phyloP scores from a whole-genome alignment of 805 yeast species.

The Zygosaccharomyces bisporus region DNA sequence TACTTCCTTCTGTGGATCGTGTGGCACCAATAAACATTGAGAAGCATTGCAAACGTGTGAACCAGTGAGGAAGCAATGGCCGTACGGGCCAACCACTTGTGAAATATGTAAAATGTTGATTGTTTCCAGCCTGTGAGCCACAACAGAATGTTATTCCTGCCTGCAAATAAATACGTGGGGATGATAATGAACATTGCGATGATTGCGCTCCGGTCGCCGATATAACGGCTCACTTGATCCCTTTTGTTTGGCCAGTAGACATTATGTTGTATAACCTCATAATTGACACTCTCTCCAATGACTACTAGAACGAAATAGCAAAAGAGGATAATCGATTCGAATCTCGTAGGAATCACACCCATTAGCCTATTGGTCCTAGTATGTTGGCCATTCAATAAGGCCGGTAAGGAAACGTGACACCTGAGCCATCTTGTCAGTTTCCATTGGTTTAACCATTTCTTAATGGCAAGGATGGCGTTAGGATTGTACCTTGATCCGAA shows the following conservation, averaged over 20 bases:
- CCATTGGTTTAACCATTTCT: slow-evolving; percentile 23
- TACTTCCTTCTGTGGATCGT: slow-evolving; percentile 36
- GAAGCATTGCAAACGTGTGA: background rate
- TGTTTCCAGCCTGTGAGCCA: slow-evolving; percentile 13
- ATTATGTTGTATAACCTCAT: slow-evolving; percentile 9
- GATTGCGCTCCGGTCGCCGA: slow-evolving; percentile 53
- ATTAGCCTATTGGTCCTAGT: slow-evolving; percentile 4
- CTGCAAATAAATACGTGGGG: slow-evolving; percentile 8
- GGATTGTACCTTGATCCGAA: slow-evolving; percentile 43
- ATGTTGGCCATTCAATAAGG: slow-evolving; percentile 10
- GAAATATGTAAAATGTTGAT: slow-evolving; percentile 8
- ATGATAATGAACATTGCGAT: slow-evolving; percentile 36
- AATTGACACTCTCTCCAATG: slow-evolving; percentile 13
- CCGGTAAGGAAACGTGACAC: slow-evolving; percentile 14
- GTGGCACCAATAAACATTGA: slow-evolving; percentile 33
- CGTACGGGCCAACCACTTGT: slow-evolving; percentile 12
- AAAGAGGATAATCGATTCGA: slow-evolving; percentile 16
- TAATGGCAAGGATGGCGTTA: slow-evolving; percentile 27
- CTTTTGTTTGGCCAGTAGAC: slow-evolving; percentile 7
- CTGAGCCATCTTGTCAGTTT: slow-evolving; percentile 7
- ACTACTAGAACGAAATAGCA: slow-evolving; percentile 12
- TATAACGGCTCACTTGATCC: slow-evolving; percentile 15
- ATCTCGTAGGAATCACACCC: slow-evolving; percentile 18
- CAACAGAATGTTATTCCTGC: slow-evolving; percentile 10
- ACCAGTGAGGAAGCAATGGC: slow-evolving; percentile 4